Percentiles rank a stretch among this genome's conserved stretches.
Conservation (phyloP, 306 rosid genomes). For the Quercus glauca region DNA sequence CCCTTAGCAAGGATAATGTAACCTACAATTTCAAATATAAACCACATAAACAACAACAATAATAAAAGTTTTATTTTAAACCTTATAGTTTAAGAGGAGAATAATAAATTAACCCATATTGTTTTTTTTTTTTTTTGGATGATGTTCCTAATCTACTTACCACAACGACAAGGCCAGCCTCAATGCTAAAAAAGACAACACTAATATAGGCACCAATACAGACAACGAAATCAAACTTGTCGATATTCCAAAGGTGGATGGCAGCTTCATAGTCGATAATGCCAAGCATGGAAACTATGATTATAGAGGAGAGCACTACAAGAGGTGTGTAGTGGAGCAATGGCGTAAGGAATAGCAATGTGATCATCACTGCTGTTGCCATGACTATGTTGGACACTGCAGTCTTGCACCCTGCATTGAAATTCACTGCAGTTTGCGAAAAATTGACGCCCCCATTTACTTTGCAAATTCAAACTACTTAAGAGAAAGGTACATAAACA, state of each 20-base stretch:
- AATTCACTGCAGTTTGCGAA: slow-evolving; percentile 94
- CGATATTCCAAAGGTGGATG: slow-evolving; percentile 81
- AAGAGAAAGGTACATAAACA: slow-evolving; percentile 63
- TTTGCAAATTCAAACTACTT: slow-evolving; percentile 80
- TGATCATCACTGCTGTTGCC: slow-evolving; percentile 90
- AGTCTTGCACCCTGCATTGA: slow-evolving; percentile 90
- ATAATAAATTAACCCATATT: not conserved
- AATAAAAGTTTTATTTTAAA: too few species aligned
- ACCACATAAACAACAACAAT: not conserved
- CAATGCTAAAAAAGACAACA: slow-evolving; percentile 65
- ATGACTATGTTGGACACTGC: slow-evolving; percentile 87
- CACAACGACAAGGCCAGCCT: slow-evolving; percentile 75
- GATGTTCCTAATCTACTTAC: slow-evolving; percentile 31
- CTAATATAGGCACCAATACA: slow-evolving; percentile 55
- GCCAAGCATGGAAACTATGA: slow-evolving; percentile 75
- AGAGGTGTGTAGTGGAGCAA: slow-evolving; percentile 87
- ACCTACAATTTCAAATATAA: slow-evolving; percentile 42
- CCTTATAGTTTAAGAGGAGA: too few species aligned
- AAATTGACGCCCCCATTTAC: slow-evolving; percentile 71
- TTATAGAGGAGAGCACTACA: too few species aligned
- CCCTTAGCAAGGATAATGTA: slow-evolving; percentile 59
- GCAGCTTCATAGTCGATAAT: slow-evolving; percentile 86
- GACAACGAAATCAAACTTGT: slow-evolving; percentile 80
- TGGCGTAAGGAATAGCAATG: slow-evolving; percentile 76
- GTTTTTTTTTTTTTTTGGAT: not conserved